These are phyloP conservation scores for Lactarius evosmus DNA, from an alignment of 768 basidiomycete genomes.

Conservation along the genomic window DNA sequence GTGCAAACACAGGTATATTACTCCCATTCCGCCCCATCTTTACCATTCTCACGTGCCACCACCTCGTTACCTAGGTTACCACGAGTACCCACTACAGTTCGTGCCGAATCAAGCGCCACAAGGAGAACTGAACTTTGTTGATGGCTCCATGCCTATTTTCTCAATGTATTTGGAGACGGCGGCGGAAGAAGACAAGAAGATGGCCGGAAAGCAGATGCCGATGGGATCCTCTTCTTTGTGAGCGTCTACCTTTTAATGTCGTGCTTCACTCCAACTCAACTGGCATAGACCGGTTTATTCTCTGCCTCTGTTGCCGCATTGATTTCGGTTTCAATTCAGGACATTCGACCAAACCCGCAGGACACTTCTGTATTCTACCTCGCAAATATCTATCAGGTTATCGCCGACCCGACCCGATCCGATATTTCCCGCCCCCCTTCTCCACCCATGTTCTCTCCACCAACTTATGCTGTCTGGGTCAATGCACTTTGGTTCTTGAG, in stretches of 20 bases:
- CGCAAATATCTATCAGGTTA: too few species aligned
- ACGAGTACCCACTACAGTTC: background rate
- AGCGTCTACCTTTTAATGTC: background rate
- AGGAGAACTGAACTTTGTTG: background rate
- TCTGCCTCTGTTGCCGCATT: background rate
- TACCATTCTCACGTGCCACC: too few species aligned
- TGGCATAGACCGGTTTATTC: too few species aligned
- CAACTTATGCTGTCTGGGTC: background rate
- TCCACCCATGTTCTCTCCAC: background rate
- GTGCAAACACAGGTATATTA: too few species aligned
- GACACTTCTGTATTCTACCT: too few species aligned
- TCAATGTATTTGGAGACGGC: slow-evolving; percentile 4
- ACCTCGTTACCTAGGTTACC: too few species aligned
- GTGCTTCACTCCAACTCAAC: background rate
- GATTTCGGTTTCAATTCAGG: background rate
- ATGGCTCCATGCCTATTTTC: slow-evolving; percentile 2
- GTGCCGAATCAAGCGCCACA: background rate
- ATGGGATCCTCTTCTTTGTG: background rate
- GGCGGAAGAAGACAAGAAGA: background rate
- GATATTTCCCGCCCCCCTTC: background rate
- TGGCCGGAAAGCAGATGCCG: slow-evolving; percentile 2
- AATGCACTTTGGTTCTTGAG: too few species aligned
- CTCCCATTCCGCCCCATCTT: too few species aligned
- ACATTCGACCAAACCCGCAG: too few species aligned
- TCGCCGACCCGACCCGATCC: background rate